Conservation (phyloP, 495 filamentous ascomycete species). For the Tirmania nivea region DNA sequence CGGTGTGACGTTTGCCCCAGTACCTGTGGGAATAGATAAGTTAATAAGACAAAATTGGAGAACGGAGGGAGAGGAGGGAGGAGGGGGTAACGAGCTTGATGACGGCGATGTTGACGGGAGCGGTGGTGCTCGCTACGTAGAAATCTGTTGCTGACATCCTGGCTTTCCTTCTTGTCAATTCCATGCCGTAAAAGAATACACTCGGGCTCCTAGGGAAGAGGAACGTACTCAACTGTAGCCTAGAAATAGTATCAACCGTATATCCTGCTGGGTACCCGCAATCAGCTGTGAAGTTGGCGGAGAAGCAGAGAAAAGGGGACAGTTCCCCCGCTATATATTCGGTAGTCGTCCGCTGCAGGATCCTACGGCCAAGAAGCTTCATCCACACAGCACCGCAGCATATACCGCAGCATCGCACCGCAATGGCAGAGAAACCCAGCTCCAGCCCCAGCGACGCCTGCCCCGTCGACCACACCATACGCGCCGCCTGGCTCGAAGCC, state of each 20-base stretch:
- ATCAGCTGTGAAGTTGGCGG: too few species aligned
- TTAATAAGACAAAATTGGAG: background rate
- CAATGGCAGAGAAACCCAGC: background rate
- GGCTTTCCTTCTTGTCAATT: background rate
- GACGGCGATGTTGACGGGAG: constrained; percentile 96
- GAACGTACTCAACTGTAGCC: too few species aligned
- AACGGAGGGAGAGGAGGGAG: constrained; percentile 8
- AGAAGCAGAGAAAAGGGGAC: too few species aligned
- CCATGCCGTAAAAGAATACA: too few species aligned
- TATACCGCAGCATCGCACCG: too few species aligned
- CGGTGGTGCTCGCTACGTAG: constrained; percentile 83
- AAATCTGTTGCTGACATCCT: constrained; percentile 21
- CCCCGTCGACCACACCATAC: constrained; percentile 72
- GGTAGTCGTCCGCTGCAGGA: too few species aligned
- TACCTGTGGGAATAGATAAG: constrained; percentile 33
- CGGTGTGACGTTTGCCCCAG: constrained; percentile 90
- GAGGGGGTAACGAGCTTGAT: constrained; percentile 49
- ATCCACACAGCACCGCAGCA: too few species aligned
- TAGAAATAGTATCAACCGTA: too few species aligned
- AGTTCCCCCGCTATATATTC: too few species aligned
- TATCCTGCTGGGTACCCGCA: too few species aligned
- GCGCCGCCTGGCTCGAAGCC: constrained; percentile 49
- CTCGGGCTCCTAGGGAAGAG: too few species aligned
- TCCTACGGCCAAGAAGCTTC: too few species aligned
- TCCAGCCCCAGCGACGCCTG: constrained; percentile 30